These are phyloP conservation scores for Torulaspora pretoriensis DNA, from an alignment of 1,139 yeast genomes.

Conservation along the genomic window DNA sequence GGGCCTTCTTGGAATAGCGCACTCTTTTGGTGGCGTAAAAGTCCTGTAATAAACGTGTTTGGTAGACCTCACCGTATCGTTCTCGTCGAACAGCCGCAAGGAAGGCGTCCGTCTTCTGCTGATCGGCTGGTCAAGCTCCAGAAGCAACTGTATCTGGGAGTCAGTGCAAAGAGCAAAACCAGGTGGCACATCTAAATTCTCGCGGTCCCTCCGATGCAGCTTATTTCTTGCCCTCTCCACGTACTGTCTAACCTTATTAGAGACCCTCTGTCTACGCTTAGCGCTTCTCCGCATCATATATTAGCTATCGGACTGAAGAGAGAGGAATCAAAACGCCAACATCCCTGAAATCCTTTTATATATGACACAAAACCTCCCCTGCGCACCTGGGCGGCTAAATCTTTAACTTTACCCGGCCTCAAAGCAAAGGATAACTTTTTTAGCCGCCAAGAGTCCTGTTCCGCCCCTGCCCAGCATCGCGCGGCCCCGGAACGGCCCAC, in stretches of 20 bases:
- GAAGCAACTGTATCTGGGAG: constrained; percentile 2
- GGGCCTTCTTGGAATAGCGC: not conserved
- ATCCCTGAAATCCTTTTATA: not conserved
- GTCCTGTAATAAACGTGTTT: not conserved
- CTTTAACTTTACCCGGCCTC: too few species aligned
- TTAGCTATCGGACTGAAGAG: not conserved
- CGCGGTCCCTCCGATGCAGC: not conserved
- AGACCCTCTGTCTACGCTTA: constrained; percentile 2
- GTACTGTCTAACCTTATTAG: constrained; percentile 2
- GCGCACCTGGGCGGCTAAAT: not conserved
- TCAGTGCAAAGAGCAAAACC: constrained; percentile 5
- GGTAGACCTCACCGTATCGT: not conserved
- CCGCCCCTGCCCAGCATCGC: too few species aligned
- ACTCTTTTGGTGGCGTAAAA: constrained; percentile 1
- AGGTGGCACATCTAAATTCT: not conserved
- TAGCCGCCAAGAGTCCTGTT: not conserved
- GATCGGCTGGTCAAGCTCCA: not conserved
- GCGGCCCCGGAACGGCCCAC: too few species aligned
- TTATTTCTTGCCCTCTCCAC: constrained; percentile 3
- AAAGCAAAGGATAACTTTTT: too few species aligned
- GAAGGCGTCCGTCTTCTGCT: constrained; percentile 5
- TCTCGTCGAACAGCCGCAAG: constrained; percentile 3
- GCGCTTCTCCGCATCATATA: not conserved
- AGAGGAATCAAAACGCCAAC: not conserved
- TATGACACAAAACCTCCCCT: not conserved